Evolutionary conservation across 768 basidiomycete genomes (phyloP), one percentile per base, ranked within the genome.

Genomic region (Clathrus columnatus): DNA sequence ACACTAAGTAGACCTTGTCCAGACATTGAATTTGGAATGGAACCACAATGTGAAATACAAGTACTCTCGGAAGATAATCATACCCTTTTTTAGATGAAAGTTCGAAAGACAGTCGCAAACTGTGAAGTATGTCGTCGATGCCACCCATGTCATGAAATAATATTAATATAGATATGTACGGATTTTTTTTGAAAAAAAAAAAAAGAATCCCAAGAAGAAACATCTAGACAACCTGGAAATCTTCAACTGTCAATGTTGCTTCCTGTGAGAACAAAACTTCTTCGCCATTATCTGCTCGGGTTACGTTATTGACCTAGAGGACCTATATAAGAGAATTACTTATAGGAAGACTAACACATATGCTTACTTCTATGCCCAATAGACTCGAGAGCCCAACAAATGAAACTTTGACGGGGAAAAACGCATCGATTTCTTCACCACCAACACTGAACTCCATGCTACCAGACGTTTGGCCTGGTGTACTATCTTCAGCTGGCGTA

Each of bases 371-470:
- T 36, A 96, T 75, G 20, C 92, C 90, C 0, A 86, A 84, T 59
- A 95, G 68, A 62, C 85, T 89, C 7, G 89, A 88, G 61, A 86
- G 78, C 0, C 82, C 86, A 49, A 85, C 82, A 64, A 98, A 97
- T 1, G 76, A 70, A 1, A 95, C 84, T 30, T 77, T 76, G 48
- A 99, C 91, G 2, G 95, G 94, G 89, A 97, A 99, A 74, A 96
- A 95, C 8, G 79, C 80, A 3, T 80, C 83, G 0, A 76, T 70
- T 60, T 95, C 92, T 59, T 91, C 88, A 3, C 91, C 92, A 7
- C 82, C 83, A 48, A 92, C 83, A 42, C 78, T 85, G 71, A 98
- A 97, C 62, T 97, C 90, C 62, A 98, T 74, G n/a, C 83, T 88
- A 7, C 95, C 95, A 1, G 84, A 85, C 29, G 80, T 77, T 32